Conservation (phyloP, 164 flowering plant genomes). For the Sedum album region DNA sequence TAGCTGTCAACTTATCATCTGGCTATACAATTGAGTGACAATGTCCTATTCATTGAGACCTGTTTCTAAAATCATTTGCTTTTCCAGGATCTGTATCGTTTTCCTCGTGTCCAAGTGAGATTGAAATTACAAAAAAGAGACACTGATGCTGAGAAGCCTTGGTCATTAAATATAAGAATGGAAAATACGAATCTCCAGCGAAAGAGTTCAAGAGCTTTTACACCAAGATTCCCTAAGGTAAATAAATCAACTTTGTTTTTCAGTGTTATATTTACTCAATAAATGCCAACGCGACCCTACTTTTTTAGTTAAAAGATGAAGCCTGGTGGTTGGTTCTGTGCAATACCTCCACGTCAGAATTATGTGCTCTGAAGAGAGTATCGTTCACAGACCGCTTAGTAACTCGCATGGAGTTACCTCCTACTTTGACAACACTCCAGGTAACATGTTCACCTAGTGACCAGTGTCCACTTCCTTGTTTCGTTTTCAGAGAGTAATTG, state of each 20-base stretch:
- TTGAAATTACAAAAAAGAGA: slow-evolving; percentile 41
- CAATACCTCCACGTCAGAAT: slow-evolving; percentile 57
- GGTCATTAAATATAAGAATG: slow-evolving; percentile 45
- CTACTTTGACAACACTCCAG: slow-evolving; percentile 32
- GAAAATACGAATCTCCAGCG: slow-evolving; percentile 40
- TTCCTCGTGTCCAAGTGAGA: slow-evolving; percentile 54
- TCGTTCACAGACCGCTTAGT: slow-evolving; percentile 52
- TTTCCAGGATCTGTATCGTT: slow-evolving; percentile 64
- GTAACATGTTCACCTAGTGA: slow-evolving; percentile 19
- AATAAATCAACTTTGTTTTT: neutral
- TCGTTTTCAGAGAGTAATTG: neutral
- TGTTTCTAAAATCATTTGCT: no score
- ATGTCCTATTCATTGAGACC: no score
- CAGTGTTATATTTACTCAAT: neutral
- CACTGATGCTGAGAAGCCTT: slow-evolving; percentile 17
- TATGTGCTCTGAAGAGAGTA: slow-evolving; percentile 73
- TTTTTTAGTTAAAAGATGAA: slow-evolving; percentile 63
- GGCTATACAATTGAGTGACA: no score
- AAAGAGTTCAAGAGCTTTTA: slow-evolving; percentile 58
- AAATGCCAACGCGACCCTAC: neutral
- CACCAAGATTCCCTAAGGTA: slow-evolving; percentile 90
- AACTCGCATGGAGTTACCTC: slow-evolving; percentile 68
- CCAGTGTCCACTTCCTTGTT: neutral
- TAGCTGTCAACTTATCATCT: no score
- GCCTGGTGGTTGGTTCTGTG: slow-evolving; percentile 97